Conservation (phyloP, 2,329 filamentous ascomycete species). For the Arthroderma sp. region DNA sequence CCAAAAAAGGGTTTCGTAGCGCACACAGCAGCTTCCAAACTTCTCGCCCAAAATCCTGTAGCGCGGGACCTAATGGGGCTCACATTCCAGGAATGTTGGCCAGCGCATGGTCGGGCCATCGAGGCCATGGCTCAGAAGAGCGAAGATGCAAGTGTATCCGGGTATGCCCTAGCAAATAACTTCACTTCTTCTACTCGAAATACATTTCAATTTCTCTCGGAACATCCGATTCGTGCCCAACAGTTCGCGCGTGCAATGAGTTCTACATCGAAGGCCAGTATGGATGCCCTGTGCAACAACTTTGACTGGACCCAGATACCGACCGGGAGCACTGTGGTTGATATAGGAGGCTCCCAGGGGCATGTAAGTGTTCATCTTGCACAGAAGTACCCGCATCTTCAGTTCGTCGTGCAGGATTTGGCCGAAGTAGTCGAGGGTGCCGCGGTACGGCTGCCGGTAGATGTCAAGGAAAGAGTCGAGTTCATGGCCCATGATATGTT, state of each 20-base stretch:
- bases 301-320: background rate
- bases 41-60: background rate
- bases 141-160: too few relatives aligned
- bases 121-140: background rate
- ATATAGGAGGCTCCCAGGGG: background rate
- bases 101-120: background rate
- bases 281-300: background rate
- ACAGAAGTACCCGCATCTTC: background rate
- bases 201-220: too few relatives aligned
- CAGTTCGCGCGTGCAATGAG: too few relatives aligned
- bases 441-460: background rate
- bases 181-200: too few relatives aligned
- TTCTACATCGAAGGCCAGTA: too few relatives aligned
- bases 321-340: background rate
- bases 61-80: slow-evolving; percentile 8
- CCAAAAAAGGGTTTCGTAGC: slow-evolving; percentile 10
- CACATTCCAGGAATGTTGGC: slow-evolving; percentile 11
- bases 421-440: too few relatives aligned
- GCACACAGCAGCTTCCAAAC: slow-evolving; percentile 10
- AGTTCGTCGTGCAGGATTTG: background rate
- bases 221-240: too few relatives aligned
- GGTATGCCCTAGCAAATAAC: too few relatives aligned
- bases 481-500: slow-evolving; percentile 37
- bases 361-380: background rate
- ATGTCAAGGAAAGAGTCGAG: slow-evolving; percentile 11